Evolutionary conservation across 75 land plant genomes (phyloP).

Genomic region (Cupressus sempervirens): DNA sequence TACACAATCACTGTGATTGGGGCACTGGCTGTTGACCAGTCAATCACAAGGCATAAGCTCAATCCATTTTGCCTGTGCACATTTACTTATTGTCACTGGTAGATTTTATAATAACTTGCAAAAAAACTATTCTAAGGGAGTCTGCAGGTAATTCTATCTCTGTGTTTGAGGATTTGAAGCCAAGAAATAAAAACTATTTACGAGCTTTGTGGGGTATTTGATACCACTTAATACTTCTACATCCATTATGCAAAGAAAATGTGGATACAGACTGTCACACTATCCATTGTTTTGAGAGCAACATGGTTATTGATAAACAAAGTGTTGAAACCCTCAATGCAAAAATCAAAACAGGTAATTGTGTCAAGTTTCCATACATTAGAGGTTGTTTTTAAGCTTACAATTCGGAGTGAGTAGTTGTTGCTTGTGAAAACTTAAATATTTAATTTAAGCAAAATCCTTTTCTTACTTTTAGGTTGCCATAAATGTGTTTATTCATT

Average conservation of each 20-base stretch:
- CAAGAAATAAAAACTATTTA: background rate
- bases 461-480: background rate
- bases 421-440: no score
- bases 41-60: background rate
- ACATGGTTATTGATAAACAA: background rate
- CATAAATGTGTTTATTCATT: background rate
- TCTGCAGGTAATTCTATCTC: background rate
- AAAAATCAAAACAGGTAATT: background rate
- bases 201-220: background rate
- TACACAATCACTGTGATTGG: background rate
- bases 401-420: no score
- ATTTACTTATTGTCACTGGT: background rate
- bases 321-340: background rate
- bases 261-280: background rate
- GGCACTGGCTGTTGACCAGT: background rate
- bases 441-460: background rate
- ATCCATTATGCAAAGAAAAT: background rate
- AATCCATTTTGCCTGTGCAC: background rate
- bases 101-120: background rate
- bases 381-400: background rate
- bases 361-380: background rate
- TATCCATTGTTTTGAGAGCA: background rate
- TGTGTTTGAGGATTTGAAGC: background rate
- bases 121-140: background rate
- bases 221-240: background rate